Evolutionary conservation across 371 early-diverging fungal genomes (phyloP).

Genomic region (Mortierella sp.): DNA sequence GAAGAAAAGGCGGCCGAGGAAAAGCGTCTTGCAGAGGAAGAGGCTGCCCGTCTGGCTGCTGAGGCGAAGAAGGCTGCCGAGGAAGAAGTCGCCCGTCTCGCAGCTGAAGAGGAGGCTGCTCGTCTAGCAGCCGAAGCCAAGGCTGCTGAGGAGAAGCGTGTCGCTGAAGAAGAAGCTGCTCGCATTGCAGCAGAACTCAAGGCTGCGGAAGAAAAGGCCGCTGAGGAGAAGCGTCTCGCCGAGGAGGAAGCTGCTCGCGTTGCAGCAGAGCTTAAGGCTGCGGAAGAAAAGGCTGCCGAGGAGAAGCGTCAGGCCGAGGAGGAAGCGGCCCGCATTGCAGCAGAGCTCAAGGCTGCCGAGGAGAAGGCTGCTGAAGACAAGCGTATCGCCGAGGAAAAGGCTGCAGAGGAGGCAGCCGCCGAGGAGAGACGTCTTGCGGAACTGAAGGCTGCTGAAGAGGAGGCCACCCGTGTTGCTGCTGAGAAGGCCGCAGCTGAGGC

Average conservation of each 20-base stretch:
- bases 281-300: slow-evolving; percentile 10
- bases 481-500: slow-evolving; percentile 33
- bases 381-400: slow-evolving; percentile 3
- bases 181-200: slow-evolving; percentile 8
- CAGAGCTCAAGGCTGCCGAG: slow-evolving; percentile 15
- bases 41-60: slow-evolving; percentile 6
- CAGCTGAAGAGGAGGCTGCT: slow-evolving; percentile 4
- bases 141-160: slow-evolving; percentile 7
- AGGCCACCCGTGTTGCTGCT: slow-evolving; percentile 14
- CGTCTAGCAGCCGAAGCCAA: neutral
- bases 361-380: slow-evolving; percentile 7
- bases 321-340: slow-evolving; percentile 14
- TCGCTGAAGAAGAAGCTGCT: slow-evolving; percentile 14
- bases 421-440: slow-evolving; percentile 11
- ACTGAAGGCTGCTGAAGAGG: slow-evolving; percentile 17
- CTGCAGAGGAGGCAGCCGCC: slow-evolving; percentile 14
- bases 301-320: slow-evolving; percentile 16
- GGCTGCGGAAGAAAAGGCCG: too few relatives aligned
- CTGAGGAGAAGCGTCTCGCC: slow-evolving; percentile 2
- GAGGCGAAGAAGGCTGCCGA: neutral
- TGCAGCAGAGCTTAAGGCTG: slow-evolving; percentile 8
- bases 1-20: slow-evolving; percentile 2
- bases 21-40: neutral
- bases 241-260: slow-evolving; percentile 10
- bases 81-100: too few relatives aligned